phyloP scores from a whole-genome alignment of 164 flowering plant genomes.

The Litsea cubeba region DNA sequence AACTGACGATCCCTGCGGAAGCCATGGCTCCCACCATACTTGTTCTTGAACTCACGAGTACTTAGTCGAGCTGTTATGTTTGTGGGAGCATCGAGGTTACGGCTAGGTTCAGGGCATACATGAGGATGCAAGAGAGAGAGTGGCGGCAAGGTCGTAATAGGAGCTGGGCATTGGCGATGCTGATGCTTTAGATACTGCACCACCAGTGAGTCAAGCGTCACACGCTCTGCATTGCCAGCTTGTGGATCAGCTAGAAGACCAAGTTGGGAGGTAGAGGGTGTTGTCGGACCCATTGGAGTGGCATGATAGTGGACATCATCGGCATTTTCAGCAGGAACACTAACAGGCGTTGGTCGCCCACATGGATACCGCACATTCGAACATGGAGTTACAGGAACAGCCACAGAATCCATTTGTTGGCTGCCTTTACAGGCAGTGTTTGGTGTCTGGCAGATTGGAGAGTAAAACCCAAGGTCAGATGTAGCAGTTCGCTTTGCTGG shows the following conservation, averaged over 20 bases:
- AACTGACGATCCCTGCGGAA: constrained; percentile 82
- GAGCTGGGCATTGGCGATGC: constrained; percentile 96
- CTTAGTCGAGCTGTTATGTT: constrained; percentile 79
- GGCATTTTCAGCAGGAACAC: constrained; percentile 27
- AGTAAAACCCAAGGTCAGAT: constrained; percentile 48
- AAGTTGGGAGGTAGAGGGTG: constrained; percentile 33
- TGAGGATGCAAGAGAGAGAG: constrained; percentile 90
- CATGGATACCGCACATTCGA: constrained; percentile 32
- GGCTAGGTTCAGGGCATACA: constrained; percentile 87
- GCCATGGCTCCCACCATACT: constrained; percentile 76
- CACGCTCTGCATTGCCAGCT: constrained; percentile 51
- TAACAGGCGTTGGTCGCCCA: constrained; percentile 26
- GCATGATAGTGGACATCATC: constrained; percentile 40
- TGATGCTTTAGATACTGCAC: constrained; percentile 96
- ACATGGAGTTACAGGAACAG: constrained; percentile 42
- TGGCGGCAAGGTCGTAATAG: constrained; percentile 95
- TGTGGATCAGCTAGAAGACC: constrained; percentile 48
- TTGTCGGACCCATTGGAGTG: constrained; percentile 26
- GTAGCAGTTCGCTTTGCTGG: constrained; percentile 55
- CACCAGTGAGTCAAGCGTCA: constrained; percentile 78
- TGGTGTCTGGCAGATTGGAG: constrained; percentile 54
- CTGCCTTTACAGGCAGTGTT: constrained; percentile 35
- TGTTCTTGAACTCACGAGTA: constrained; percentile 62
- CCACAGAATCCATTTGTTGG: constrained; percentile 35
- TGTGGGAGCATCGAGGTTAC: constrained; percentile 83